Base-by-base conservation (phyloP, 352 stramenopile species). In the Halophytophthora batemanensis region DNA sequence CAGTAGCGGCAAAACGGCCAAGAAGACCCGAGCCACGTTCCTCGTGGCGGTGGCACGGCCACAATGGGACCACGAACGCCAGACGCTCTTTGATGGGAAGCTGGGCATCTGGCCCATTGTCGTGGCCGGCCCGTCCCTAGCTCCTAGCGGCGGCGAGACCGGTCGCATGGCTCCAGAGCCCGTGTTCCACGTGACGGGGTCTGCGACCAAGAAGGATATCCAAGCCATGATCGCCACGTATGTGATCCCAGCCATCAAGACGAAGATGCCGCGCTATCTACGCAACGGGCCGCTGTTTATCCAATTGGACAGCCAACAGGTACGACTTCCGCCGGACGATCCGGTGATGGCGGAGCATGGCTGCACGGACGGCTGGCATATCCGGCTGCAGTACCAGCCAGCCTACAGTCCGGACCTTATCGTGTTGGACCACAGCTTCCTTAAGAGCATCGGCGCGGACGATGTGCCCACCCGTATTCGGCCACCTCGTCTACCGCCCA, bases 21-120 rank as follows among this genome's bases (percentile, higher is more conserved):
- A 67, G 49, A 77, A 69, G 40, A 57, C 44, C 11, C 69, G 67
- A 37, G 64, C 63, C 19, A 75, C 75, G 67, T 73, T 77, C 33
- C 56, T 81, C 1, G 43, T 64, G 35, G 70, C 64, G 36, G 58
- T 81, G 14, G 64, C 66, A 44, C 53, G 66, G 47, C 70, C 66
- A 17, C 66, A 74, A 45, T 81, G 62, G 59, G 68, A 77, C 45
- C 6, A 41, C 11, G 54, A 53, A 13, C 59, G 57, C 7, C 54
- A 61, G 40, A 45, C 54, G 46, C 57, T 59, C 3, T 81, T 76
- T 43, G 61, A 81, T 25, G 70, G 70, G 8, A 77, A 81, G 35
- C 44, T 81, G 41, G 70, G 70, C 19, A 45, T 61, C 15, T 77
- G 66, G 64, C 51, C 64, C 4, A 73, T 73, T 46, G 33, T 68